These are phyloP conservation scores for Brettanomyces anomalus DNA, from an alignment of 805 yeast species.

Conservation along the genomic window DNA sequence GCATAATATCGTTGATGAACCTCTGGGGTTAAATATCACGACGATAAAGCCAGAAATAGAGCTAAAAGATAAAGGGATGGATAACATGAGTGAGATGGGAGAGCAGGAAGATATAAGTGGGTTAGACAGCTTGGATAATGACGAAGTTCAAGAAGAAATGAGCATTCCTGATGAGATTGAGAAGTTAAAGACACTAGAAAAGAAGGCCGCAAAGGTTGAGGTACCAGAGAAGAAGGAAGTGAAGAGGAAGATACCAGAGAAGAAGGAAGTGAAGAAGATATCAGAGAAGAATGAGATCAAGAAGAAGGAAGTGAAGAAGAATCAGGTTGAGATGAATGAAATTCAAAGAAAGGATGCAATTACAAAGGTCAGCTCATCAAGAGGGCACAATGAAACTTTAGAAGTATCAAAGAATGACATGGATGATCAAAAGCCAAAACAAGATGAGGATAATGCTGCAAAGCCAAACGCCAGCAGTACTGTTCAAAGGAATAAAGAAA, in stretches of 20 bases:
- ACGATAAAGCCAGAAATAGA: not conserved
- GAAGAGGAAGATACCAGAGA: not conserved
- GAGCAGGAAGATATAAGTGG: not conserved
- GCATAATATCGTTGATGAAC: too few species aligned
- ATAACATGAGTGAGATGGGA: not conserved
- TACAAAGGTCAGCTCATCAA: too few species aligned
- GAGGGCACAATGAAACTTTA: too few species aligned
- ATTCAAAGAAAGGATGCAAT: not conserved
- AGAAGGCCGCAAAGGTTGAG: not conserved
- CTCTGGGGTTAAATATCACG: not conserved
- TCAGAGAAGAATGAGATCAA: not conserved
- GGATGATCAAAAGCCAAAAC: too few species aligned
- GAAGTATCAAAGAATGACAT: too few species aligned
- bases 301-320: not conserved
- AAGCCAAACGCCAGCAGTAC: too few species aligned
- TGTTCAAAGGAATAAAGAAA: too few species aligned
- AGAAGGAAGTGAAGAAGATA: not conserved
- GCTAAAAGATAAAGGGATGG: not conserved
- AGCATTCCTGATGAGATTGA: not conserved
- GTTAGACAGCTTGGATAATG: too few species aligned
- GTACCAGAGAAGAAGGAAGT: not conserved
- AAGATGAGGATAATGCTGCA: too few species aligned
- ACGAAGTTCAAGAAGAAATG: not conserved
- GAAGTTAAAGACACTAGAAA: not conserved
- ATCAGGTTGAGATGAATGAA: not conserved